Percentiles rank a stretch among this genome's conserved stretches.
Conservation (phyloP, 2,329 filamentous ascomycete genomes). For the Pseudogymnoascus sp. region DNA sequence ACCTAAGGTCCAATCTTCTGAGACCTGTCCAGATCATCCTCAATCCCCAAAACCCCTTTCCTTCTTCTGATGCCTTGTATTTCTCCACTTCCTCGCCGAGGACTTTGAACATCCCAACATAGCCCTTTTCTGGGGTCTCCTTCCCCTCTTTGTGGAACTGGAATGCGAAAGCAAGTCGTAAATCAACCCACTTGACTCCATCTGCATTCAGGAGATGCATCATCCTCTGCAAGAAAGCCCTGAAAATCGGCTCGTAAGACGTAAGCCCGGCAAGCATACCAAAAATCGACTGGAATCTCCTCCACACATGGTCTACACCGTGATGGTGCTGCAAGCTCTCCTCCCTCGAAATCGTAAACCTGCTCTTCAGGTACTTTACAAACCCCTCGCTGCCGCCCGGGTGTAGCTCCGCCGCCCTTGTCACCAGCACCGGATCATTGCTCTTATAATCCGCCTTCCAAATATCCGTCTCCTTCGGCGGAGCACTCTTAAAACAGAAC, state of each 20-base stretch:
- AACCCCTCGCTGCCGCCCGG: conserved; percentile 69
- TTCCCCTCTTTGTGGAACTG: conserved; percentile 58
- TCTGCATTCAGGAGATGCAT: conserved; percentile 67
- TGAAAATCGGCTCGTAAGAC: conserved; percentile 85
- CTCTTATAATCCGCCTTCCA: conserved; percentile 60
- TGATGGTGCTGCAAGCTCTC: conserved; percentile 76
- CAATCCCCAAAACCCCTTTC: conserved; percentile 73
- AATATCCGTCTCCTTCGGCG: conserved; percentile 40
- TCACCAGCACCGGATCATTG: conserved; percentile 29
- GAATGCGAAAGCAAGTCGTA: conserved; percentile 67
- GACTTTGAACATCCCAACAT: conserved; percentile 60
- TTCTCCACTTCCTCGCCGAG: conserved; percentile 69
- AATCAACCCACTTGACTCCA: conserved; percentile 76
- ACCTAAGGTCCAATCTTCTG: conserved; percentile 53
- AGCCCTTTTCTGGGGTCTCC: conserved; percentile 60
- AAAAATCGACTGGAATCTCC: conserved; percentile 71
- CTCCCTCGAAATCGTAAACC: conserved; percentile 61
- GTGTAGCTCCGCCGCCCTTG: conserved; percentile 61
- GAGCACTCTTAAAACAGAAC: conserved; percentile 52
- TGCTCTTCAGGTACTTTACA: conserved; percentile 64
- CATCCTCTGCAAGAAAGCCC: conserved; percentile 63
- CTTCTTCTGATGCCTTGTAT: conserved; percentile 65
- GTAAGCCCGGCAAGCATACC: conserved; percentile 64
- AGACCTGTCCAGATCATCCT: conserved; percentile 79
- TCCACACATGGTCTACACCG: conserved; percentile 77